Evolutionary conservation across 352 stramenopile species (phyloP).

Genomic region (Stephanocyclus meneghinianus): DNA sequence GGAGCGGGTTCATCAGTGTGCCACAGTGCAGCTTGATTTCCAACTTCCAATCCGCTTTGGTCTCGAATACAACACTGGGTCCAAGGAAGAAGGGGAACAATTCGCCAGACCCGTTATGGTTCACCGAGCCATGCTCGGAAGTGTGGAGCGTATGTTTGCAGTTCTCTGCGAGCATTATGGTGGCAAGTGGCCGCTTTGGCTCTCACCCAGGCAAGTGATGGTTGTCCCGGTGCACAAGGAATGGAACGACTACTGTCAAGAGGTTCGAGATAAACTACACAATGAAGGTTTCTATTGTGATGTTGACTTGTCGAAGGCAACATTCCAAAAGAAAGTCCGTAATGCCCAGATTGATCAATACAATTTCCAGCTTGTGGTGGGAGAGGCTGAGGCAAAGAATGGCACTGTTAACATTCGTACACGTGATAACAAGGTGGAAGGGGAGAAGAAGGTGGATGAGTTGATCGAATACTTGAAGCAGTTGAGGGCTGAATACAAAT

Average conservation of each 20-base stretch:
- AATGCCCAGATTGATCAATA: conserved; percentile 96
- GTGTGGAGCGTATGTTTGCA: conserved; percentile 96
- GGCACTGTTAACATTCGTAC: conserved; percentile 92
- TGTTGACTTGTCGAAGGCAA: conserved; percentile 92
- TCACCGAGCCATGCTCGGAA: conserved; percentile 96
- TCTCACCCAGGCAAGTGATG: conserved; percentile 94
- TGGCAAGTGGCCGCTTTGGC: conserved; percentile 98
- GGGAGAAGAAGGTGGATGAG: conserved; percentile 92
- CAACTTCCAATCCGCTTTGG: conserved; percentile 98
- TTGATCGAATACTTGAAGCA: conserved; percentile 91
- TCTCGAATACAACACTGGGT: conserved; percentile 84
- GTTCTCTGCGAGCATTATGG: conserved; percentile 97
- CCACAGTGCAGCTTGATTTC: conserved; percentile 98
- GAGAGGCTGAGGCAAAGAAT: conserved; percentile 88
- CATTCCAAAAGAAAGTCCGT: conserved; percentile 98
- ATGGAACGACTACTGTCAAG: conserved; percentile 92
- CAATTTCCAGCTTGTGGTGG: conserved; percentile 98
- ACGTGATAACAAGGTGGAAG: conserved; percentile 90
- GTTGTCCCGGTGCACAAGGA: conserved; percentile 93
- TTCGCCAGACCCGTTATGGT: conserved; percentile 97
- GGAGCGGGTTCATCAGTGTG: conserved; percentile 96
- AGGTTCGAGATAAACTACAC: conserved; percentile 90
- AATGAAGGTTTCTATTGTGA: conserved; percentile 93
- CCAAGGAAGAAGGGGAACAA: conserved; percentile 75
- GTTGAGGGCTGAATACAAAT: conserved; percentile 74